phyloP scores from a whole-genome alignment of 2,329 filamentous ascomycete genomes.

The Hypoxylon sp. region DNA sequence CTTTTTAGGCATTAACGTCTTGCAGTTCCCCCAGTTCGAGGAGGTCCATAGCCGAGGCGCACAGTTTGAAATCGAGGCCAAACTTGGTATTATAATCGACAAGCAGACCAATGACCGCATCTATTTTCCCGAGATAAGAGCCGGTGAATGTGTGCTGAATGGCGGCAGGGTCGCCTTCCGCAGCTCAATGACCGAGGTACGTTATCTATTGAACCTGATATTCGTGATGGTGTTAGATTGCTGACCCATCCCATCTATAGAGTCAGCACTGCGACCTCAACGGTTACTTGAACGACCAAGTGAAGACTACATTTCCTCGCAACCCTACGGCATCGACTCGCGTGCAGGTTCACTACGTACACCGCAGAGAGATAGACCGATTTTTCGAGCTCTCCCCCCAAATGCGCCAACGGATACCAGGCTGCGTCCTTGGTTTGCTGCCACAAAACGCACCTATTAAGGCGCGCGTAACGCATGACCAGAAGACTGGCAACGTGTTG shows the following conservation, averaged over 20 bases:
- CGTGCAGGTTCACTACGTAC: conserved; percentile 81
- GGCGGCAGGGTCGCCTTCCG: conserved; percentile 77
- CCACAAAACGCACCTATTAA: conserved; percentile 70
- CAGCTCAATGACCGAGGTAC: conserved; percentile 91
- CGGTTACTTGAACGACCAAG: conserved; percentile 81
- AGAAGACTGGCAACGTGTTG: conserved; percentile 77
- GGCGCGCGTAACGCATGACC: conserved; percentile 83
- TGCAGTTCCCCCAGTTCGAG: conserved; percentile 75
- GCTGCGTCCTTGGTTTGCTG: conserved; percentile 73
- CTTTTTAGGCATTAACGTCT: conserved; percentile 81
- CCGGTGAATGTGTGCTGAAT: conserved; percentile 79
- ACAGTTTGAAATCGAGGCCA: conserved; percentile 93
- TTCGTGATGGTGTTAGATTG: conserved; percentile 1
- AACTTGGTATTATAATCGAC: conserved; percentile 86
- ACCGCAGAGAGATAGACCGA: conserved; percentile 84
- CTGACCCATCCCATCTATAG: conserved; percentile 60
- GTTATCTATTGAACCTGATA: conserved; percentile 46
- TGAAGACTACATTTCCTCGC: conserved; percentile 70
- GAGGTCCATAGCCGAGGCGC: conserved; percentile 76
- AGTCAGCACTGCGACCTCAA: conserved; percentile 87
- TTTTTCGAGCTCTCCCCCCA: conserved; percentile 82
- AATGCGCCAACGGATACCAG: conserved; percentile 73
- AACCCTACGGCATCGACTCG: conserved; percentile 65
- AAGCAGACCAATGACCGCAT: conserved; percentile 79
- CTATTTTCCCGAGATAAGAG: conserved; percentile 68